phyloP scores from a whole-genome alignment of 768 basidiomycete genomes.

The Kwoniella sp. region DNA sequence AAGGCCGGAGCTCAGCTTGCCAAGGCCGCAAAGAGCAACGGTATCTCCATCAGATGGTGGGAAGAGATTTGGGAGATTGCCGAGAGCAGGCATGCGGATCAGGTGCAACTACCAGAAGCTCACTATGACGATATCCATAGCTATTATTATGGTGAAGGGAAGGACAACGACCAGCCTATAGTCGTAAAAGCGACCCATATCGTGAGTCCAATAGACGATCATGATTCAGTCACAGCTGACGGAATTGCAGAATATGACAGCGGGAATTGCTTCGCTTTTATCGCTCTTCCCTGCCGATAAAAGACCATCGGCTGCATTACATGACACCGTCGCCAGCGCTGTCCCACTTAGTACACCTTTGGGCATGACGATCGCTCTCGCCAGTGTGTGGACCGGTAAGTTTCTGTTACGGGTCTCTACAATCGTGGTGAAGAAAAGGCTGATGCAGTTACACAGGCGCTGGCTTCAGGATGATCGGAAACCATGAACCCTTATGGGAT shows the following conservation, averaged over 20 bases:
- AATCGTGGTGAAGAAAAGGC: too few species aligned
- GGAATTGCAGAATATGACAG: conserved; percentile 67
- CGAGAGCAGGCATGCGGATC: conserved; percentile 57
- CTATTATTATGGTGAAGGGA: conserved; percentile 58
- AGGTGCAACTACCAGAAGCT: conserved; percentile 13
- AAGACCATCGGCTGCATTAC: conserved; percentile 61
- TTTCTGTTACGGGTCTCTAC: background rate
- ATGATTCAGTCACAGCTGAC: background rate
- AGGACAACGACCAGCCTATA: conserved; percentile 44
- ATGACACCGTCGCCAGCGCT: conserved; percentile 77
- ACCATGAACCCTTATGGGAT: conserved; percentile 22
- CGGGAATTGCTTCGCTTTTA: conserved; percentile 79
- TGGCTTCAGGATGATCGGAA: conserved; percentile 45
- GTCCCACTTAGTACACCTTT: conserved; percentile 73
- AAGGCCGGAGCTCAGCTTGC: conserved; percentile 60
- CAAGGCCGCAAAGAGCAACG: conserved; percentile 59
- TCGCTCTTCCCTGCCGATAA: conserved; percentile 74
- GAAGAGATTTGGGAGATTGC: conserved; percentile 68
- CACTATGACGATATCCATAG: conserved; percentile 57
- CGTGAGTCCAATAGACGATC: conserved; percentile 29
- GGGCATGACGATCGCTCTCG: conserved; percentile 78
- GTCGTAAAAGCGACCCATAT: conserved; percentile 66
- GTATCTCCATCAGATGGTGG: conserved; percentile 63
- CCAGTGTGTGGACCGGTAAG: conserved; percentile 59
- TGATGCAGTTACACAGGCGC: too few species aligned